phyloP scores from a whole-genome alignment of 2,329 filamentous ascomycete genomes.

The Pseudogymnoascus sp. region DNA sequence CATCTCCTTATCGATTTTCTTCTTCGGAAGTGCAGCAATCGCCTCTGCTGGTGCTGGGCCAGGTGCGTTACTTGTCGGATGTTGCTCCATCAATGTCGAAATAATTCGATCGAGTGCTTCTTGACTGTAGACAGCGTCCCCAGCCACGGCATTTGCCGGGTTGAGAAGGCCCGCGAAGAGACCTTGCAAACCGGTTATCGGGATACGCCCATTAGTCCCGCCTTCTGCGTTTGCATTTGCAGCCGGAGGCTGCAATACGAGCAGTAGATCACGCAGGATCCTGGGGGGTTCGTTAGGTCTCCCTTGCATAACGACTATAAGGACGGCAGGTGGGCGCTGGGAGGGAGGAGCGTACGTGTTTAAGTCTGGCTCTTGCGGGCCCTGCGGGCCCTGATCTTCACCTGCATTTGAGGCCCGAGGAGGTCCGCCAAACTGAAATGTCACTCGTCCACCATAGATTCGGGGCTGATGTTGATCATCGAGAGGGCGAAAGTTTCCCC shows the following conservation, averaged over 20 bases:
- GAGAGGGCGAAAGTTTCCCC: neutral
- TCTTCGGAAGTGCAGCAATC: constrained; percentile 65
- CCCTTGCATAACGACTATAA: constrained; percentile 1
- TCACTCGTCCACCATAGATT: constrained; percentile 22
- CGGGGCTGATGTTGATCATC: constrained; percentile 11
- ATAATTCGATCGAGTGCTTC: constrained; percentile 87
- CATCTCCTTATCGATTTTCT: constrained; percentile 61
- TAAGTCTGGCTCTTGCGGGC: constrained; percentile 38
- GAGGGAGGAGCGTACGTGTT: constrained; percentile 34
- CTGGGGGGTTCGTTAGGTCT: constrained; percentile 1
- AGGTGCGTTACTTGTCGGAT: constrained; percentile 66
- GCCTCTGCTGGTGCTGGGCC: constrained; percentile 70
- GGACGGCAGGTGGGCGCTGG: constrained; percentile 12
- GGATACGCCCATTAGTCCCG: neutral
- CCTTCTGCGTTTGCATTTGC: neutral
- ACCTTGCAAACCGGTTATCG: neutral
- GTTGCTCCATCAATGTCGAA: constrained; percentile 78
- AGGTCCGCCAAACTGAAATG: constrained; percentile 15
- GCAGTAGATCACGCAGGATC: constrained; percentile 4
- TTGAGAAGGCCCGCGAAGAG: constrained; percentile 45
- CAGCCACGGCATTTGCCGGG: constrained; percentile 45
- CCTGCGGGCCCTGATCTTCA: constrained; percentile 22
- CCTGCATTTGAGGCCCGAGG: neutral
- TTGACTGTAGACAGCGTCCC: constrained; percentile 84
- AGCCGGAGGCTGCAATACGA: neutral